phyloP scores from a whole-genome alignment of 78 protist species.

The Pigoraptor vietnamica region DNA sequence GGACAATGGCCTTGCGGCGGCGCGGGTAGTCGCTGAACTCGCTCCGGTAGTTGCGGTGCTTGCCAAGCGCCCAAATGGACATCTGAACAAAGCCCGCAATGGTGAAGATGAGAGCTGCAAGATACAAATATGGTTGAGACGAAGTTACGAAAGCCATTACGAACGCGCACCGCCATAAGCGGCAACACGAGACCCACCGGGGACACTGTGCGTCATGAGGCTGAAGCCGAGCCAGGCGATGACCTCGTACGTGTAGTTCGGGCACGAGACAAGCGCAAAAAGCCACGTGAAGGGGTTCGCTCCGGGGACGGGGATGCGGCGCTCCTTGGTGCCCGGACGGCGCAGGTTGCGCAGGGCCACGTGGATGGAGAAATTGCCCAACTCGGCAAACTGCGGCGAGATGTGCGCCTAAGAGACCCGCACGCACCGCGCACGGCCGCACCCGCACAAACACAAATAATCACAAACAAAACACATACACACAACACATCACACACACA shows the following conservation, averaged over 20 bases:
- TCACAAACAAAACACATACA: neutral
- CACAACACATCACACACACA: no score
- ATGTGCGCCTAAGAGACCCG: neutral
- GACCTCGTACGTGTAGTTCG: constrained; percentile 80
- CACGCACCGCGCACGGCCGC: neutral
- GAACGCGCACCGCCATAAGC: neutral
- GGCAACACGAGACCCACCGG: neutral
- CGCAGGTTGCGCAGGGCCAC: constrained; percentile 60
- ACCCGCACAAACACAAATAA: neutral
- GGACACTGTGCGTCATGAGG: constrained; percentile 48
- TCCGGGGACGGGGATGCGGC: constrained; percentile 28
- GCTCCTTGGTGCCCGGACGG: constrained; percentile 49
- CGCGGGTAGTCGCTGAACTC: constrained; percentile 58
- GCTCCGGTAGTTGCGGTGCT: constrained; percentile 54
- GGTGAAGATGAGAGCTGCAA: constrained; percentile 38
- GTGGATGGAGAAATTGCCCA: constrained; percentile 48
- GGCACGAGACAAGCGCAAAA: constrained; percentile 68
- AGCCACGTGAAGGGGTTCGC: constrained; percentile 44
- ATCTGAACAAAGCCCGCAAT: constrained; percentile 73
- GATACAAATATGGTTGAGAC: neutral
- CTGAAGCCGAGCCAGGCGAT: constrained; percentile 68
- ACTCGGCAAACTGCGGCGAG: neutral
- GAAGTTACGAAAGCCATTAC: neutral
- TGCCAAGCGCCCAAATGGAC: constrained; percentile 72
- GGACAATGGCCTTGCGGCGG: constrained; percentile 56